Conservation (phyloP, 768 basidiomycete species). For the Amanita pseudoporphyria region DNA sequence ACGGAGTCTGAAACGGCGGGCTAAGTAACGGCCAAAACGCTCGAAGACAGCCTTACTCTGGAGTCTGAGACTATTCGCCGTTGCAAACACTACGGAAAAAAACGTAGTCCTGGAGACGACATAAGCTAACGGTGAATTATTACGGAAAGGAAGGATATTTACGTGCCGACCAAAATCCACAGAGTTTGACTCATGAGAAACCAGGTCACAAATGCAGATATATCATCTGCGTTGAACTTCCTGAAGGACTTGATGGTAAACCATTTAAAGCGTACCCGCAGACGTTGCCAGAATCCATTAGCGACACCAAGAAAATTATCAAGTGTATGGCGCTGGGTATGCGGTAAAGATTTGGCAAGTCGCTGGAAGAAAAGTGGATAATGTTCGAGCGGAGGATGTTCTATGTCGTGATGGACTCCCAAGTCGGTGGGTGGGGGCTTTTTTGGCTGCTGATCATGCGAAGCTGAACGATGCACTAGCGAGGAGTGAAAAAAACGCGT, state of each 20-base stretch:
- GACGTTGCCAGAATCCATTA: slow-evolving; percentile 83
- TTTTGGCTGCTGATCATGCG: slow-evolving; percentile 5
- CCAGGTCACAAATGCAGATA: slow-evolving; percentile 94
- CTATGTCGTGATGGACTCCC: background rate
- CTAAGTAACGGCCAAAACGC: background rate
- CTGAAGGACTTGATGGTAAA: slow-evolving; percentile 92
- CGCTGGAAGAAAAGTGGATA: slow-evolving; percentile 76
- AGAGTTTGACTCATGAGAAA: slow-evolving; percentile 92
- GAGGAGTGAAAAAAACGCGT: slow-evolving; percentile 5
- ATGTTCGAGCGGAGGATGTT: slow-evolving; percentile 30
- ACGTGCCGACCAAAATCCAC: slow-evolving; percentile 96
- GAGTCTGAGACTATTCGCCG: slow-evolving; percentile 75
- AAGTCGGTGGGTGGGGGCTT: slow-evolving; percentile 2
- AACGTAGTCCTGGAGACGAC: slow-evolving; percentile 70
- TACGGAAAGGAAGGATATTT: slow-evolving; percentile 21
- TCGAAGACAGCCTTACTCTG: slow-evolving; percentile 49
- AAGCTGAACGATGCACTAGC: slow-evolving; percentile 5
- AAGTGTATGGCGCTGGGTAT: slow-evolving; percentile 68
- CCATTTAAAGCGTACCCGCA: slow-evolving; percentile 94
- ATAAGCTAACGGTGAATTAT: background rate
- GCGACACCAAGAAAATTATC: slow-evolving; percentile 86
- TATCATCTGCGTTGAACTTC: slow-evolving; percentile 92
- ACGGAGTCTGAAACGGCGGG: slow-evolving; percentile 51
- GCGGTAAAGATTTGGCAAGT: slow-evolving; percentile 72
- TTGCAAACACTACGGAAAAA: slow-evolving; percentile 87